Percentiles rank a stretch among this genome's conserved stretches.
Conservation (phyloP, 305 asterid genomes). For the Fraxinus platypoda region DNA sequence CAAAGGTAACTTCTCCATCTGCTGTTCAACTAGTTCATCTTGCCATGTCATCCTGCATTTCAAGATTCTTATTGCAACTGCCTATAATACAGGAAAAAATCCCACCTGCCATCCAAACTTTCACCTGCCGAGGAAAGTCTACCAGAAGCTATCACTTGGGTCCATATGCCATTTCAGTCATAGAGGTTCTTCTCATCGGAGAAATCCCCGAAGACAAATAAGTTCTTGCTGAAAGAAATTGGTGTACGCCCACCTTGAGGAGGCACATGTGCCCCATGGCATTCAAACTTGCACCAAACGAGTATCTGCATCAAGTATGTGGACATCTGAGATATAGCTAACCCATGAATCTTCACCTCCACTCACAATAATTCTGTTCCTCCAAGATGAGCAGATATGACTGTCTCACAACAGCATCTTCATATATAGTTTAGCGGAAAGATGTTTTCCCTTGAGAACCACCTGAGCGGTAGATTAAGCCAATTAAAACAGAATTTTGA, state of each 20-base stretch:
- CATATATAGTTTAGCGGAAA: constrained; percentile 33
- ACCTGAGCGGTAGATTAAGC: not conserved
- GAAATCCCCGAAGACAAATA: constrained; percentile 91
- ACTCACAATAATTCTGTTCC: constrained; percentile 74
- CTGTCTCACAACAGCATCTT: constrained; percentile 39
- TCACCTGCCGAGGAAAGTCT: constrained; percentile 96
- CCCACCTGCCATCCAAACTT: constrained; percentile 69
- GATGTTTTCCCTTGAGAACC: constrained; percentile 40
- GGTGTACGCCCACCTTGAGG: constrained; percentile 98
- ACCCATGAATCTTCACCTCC: constrained; percentile 90
- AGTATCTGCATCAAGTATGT: constrained; percentile 92
- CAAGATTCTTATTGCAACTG: constrained; percentile 92
- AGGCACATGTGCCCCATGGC: constrained; percentile 74
- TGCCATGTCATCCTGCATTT: constrained; percentile 78
- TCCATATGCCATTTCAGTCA: constrained; percentile 53
- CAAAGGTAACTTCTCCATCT: constrained; percentile 69
- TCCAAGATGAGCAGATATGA: constrained; percentile 94
- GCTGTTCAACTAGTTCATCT: constrained; percentile 57
- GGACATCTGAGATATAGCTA: constrained; percentile 84
- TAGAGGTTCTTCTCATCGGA: constrained; percentile 51
- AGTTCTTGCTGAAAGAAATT: constrained; percentile 62
- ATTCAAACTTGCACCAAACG: constrained; percentile 79
- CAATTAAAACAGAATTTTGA: too few species aligned
- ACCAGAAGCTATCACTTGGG: constrained; percentile 64
- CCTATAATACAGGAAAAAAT: constrained; percentile 75